Evolutionary conservation across 306 rosid species (phyloP).

Genomic region (Sphenostylis stenocarpa): DNA sequence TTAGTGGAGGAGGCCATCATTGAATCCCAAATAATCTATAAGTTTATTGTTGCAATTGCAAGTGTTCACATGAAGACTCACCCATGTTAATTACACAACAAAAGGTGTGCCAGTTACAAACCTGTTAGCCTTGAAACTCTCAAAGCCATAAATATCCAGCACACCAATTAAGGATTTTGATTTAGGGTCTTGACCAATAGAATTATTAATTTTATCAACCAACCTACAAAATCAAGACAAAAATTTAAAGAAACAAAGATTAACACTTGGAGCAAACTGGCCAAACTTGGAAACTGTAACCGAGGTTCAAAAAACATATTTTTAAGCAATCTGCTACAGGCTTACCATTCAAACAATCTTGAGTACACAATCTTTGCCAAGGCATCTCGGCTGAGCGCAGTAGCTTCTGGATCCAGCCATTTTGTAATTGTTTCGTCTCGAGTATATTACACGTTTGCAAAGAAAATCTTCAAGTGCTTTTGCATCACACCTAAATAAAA

Average conservation of each 20-base stretch:
- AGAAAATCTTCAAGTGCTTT: slow-evolving; percentile 90
- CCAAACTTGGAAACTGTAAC: too few species aligned
- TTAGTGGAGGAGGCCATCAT: slow-evolving; percentile 9
- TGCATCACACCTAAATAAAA: slow-evolving; percentile 73
- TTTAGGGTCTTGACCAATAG: slow-evolving; percentile 82
- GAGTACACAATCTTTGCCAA: too few species aligned
- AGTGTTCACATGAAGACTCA: slow-evolving; percentile 28
- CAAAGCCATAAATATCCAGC: slow-evolving; percentile 94
- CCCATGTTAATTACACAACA: slow-evolving; percentile 42
- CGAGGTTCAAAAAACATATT: too few species aligned
- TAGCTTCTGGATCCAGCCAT: slow-evolving; percentile 88
- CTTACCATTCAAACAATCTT: too few species aligned
- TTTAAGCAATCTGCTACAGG: too few species aligned
- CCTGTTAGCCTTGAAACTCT: slow-evolving; percentile 98
- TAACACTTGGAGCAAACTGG: too few species aligned
- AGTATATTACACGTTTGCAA: slow-evolving; percentile 87
- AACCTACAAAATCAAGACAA: too few species aligned
- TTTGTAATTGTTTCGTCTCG: slow-evolving; percentile 91
- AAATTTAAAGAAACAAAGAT: too few species aligned
- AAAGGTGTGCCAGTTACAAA: slow-evolving; percentile 59
- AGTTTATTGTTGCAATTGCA: slow-evolving; percentile 3
- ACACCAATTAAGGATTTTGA: slow-evolving; percentile 87
- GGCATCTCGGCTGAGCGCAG: slow-evolving; percentile 87
- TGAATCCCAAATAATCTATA: background rate
- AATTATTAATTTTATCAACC: too few species aligned